Evolutionary conservation across 2,329 filamentous ascomycete species (phyloP), one percentile per base, ranked within the genome.

Genomic region (Conoideocrella luteorostrata): DNA sequence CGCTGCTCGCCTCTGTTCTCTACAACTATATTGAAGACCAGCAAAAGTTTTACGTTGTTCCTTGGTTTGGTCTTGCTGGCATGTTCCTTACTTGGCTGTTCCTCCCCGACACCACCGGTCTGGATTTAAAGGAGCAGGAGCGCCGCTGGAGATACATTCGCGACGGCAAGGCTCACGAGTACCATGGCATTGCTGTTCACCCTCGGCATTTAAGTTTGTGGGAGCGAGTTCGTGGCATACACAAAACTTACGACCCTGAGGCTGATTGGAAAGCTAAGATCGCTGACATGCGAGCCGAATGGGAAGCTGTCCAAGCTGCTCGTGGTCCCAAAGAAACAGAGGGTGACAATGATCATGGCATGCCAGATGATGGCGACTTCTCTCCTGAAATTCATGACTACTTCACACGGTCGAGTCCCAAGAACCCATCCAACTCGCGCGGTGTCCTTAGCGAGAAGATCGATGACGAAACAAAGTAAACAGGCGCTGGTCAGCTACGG

Each of bases 61-160:
- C 91, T 17, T 96, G 91, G 91, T 96, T 95, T 63, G 91, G 91
- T 60, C 82, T 96, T 13, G 82, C 74, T 13, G 91, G 91, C 54
- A 87, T 93, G 70, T 54, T 96, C 22, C 65, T 96, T 47, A 96
- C 90, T 34, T 82, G 71, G 53, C 52, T 94, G 56, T 97, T 88
- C 76, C 82, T 97, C 24, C 91, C 91, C n/a, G 91, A 97, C 63
- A 97, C 91, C 56, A 96, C 90, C 9, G 91, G 91, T 45, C 84
- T 97, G 30, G 91, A 97, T 62, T 81, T 97, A 50, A 95, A 95
- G 75, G 91, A 97, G 67, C 90, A 96, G 69, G 91, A 97, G 69
- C 86, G 91, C 51, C 83, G 91, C 58, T 97, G 91, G 90, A 69
- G 75, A 45, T 96, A 84, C 68, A 88, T 97, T 62, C 84, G 88